Evolutionary conservation across 1,284 basidiomycete species (phyloP).

Genomic region (Cryptococcus sp.): DNA sequence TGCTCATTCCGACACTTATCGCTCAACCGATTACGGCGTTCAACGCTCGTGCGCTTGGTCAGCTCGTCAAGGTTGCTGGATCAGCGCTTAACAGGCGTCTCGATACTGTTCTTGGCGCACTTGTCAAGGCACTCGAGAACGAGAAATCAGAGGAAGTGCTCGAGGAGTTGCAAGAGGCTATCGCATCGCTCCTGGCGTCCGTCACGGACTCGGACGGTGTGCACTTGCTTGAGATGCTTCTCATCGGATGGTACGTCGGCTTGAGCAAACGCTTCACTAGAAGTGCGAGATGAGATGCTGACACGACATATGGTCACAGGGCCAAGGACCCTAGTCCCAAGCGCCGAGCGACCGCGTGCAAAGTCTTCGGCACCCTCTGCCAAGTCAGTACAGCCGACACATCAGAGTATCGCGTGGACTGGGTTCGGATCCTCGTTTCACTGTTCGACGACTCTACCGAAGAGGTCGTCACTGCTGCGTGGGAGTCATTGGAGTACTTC

Average conservation of each 20-base stretch:
- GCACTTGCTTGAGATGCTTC: slow-evolving; percentile 80
- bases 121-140: slow-evolving; percentile 66
- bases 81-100: slow-evolving; percentile 81
- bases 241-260: slow-evolving; percentile 77
- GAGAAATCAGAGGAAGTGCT: slow-evolving; percentile 69
- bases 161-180: slow-evolving; percentile 73
- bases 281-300: not conserved
- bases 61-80: slow-evolving; percentile 91
- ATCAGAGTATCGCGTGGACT: slow-evolving; percentile 84
- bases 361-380: slow-evolving; percentile 78
- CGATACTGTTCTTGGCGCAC: slow-evolving; percentile 70
- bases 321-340: slow-evolving; percentile 70
- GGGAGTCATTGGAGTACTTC: slow-evolving; percentile 80
- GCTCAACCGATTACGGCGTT: slow-evolving; percentile 88
- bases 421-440: slow-evolving; percentile 89
- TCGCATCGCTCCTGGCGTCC: slow-evolving; percentile 71
- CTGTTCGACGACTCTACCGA: slow-evolving; percentile 77
- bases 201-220: slow-evolving; percentile 81
- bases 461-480: slow-evolving; percentile 77
- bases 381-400: slow-evolving; percentile 73
- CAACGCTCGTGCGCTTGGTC: slow-evolving; percentile 89
- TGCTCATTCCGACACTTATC: slow-evolving; percentile 92
- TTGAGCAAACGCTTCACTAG: not conserved
- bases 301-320: slow-evolving; percentile 57
- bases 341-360: slow-evolving; percentile 75